These are phyloP conservation scores for Metschnikowia rubicola DNA, from an alignment of 805 yeast species.

Conservation along the genomic window DNA sequence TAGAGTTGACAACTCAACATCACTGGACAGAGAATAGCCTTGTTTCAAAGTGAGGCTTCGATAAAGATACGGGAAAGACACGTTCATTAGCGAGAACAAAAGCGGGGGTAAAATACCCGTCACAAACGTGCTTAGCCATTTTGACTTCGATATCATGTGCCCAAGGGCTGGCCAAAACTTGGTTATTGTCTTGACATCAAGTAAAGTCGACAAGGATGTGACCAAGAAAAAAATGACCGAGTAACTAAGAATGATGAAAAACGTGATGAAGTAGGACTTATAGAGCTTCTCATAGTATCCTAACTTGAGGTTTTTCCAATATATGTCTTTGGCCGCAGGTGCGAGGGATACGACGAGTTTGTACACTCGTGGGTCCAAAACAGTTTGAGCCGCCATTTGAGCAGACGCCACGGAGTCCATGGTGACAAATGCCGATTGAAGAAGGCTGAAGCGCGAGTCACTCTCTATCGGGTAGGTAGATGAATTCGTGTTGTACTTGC, in stretches of 20 bases:
- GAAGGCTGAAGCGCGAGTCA: slow-evolving; percentile 33
- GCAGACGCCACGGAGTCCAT: slow-evolving; percentile 49
- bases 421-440: slow-evolving; percentile 46
- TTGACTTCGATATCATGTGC: slow-evolving; percentile 46
- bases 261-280: slow-evolving; percentile 40
- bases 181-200: slow-evolving; percentile 52
- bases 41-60: slow-evolving; percentile 48
- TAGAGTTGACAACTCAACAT: slow-evolving; percentile 54
- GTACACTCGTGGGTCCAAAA: slow-evolving; percentile 43
- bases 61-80: slow-evolving; percentile 53
- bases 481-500: slow-evolving; percentile 27
- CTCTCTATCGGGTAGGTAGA: slow-evolving; percentile 26
- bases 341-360: slow-evolving; percentile 41
- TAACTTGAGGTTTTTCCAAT: slow-evolving; percentile 45
- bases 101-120: slow-evolving; percentile 63
- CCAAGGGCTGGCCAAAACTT: slow-evolving; percentile 61
- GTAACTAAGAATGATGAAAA: slow-evolving; percentile 46
- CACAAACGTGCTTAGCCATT: slow-evolving; percentile 51
- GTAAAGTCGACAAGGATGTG: slow-evolving; percentile 52
- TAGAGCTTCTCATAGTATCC: slow-evolving; percentile 36
- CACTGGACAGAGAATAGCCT: slow-evolving; percentile 55
- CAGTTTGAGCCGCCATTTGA: slow-evolving; percentile 48
- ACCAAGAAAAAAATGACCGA: slow-evolving; percentile 53
- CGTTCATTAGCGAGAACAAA: slow-evolving; percentile 52
- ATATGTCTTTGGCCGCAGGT: slow-evolving; percentile 46